Percentiles rank a stretch among this genome's conserved stretches.
Conservation (phyloP, 495 filamentous ascomycete species). For the Bombardia bombarda region DNA sequence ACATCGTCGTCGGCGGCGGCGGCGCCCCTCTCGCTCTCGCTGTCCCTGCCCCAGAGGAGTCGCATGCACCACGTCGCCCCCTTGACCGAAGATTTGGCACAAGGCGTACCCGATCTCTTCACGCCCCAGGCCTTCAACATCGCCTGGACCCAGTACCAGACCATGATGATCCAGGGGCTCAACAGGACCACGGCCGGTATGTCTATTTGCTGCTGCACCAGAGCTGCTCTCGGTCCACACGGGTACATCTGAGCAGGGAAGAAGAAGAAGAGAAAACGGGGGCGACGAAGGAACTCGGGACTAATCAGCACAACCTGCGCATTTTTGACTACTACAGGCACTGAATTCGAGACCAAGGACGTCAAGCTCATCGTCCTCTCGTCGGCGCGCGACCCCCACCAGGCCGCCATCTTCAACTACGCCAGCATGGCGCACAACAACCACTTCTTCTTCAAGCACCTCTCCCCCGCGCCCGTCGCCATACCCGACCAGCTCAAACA, state of each 20-base stretch:
- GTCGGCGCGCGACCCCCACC: slow-evolving; percentile 67
- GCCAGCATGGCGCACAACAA: slow-evolving; percentile 96
- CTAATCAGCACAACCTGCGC: background rate
- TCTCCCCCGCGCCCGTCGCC: slow-evolving; percentile 32
- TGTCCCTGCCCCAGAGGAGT: slow-evolving; percentile 2
- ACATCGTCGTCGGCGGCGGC: slow-evolving; percentile 14
- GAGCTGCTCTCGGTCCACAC: too few relatives aligned
- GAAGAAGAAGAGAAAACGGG: background rate
- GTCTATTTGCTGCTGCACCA: too few relatives aligned
- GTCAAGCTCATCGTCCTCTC: slow-evolving; percentile 62
- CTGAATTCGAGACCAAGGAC: slow-evolving; percentile 47
- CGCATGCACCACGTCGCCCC: slow-evolving; percentile 48
- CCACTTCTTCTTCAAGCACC: slow-evolving; percentile 78
- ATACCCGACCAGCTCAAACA: slow-evolving; percentile 23
- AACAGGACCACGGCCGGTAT: slow-evolving; percentile 67
- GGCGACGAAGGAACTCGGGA: background rate
- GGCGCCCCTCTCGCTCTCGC: slow-evolving; percentile 10
- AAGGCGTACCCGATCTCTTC: slow-evolving; percentile 63
- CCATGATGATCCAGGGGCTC: slow-evolving; percentile 61
- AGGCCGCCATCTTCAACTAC: slow-evolving; percentile 82
- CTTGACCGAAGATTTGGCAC: slow-evolving; percentile 39
- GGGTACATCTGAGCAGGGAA: background rate
- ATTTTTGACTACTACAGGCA: slow-evolving; percentile 31
- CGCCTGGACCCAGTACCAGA: slow-evolving; percentile 79
- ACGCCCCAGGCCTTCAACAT: slow-evolving; percentile 57